Evolutionary conservation across 768 basidiomycete genomes (phyloP), one percentile per base, ranked within the genome.

Genomic region (Naganishia onofrii): DNA sequence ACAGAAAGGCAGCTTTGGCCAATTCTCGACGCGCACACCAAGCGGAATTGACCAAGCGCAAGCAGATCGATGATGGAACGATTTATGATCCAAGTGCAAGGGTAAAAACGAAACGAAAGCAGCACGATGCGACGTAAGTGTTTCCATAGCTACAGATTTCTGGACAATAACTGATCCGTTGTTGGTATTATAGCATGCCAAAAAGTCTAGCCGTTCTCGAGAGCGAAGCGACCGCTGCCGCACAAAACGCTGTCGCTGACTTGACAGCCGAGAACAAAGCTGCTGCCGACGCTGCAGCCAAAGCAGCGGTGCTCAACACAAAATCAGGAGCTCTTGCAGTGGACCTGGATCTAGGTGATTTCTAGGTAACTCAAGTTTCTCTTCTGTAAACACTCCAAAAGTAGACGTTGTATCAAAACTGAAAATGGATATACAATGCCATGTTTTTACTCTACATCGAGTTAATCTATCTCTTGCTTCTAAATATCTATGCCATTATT

Each of bases 1-100:
- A 97, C 79, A 86, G 90, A 68, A 89, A 86, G 78, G 88, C 89
- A 34, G 95, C 95, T 69, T 72, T 87, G 73, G 95, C 94, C 76
- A 60, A 74, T 12, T 75, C 76, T 71, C 71, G 70, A 23, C 73
- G 75, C 23, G 78, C 78, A 21, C 78, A 79, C 71, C 68, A 60
- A 53, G 77, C 76, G n/a, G 74, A 74, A 38, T 48, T 76, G 34
- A 86, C 87, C 3, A 86, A 93, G 65, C 85, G 90, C 70, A 87
- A 86, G 72, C 89, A 90, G 0, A 93, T 95, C 80, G 79, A 88
- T 38, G 82, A 83, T 38, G 88, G 88, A n/a, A 58, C 66, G 7
- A 60, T 55, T 51, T 38, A 65, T 26, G 75, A 75, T 58, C 55
- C 73, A 0, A 88, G 86, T 76, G 89, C 88, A 13, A 81, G 90